Evolutionary conservation across 2,329 filamentous ascomycete genomes (phyloP).

Genomic region (Penicillium hesseltinei): DNA sequence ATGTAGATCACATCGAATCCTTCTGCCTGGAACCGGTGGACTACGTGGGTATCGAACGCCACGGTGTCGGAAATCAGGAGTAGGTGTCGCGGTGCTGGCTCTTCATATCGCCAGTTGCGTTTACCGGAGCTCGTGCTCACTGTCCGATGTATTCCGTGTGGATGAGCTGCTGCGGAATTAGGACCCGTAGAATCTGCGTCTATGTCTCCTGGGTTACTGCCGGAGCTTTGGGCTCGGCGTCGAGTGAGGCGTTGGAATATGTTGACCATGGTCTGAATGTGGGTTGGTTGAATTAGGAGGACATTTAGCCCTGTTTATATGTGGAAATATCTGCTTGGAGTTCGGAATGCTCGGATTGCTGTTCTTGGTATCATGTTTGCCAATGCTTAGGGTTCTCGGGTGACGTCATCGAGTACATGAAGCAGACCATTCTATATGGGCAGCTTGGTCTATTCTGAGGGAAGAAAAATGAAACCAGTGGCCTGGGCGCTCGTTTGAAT

Average conservation of each 20-base stretch:
- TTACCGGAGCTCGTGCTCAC: constrained; percentile 17
- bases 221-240: constrained; percentile 16
- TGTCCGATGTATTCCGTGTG: constrained; percentile 12
- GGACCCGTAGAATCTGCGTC: background rate
- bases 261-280: constrained; percentile 19
- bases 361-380: constrained; percentile 10
- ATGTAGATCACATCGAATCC: constrained; percentile 59
- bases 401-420: constrained; percentile 1
- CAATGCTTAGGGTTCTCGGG: constrained; percentile 6
- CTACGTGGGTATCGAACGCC: constrained; percentile 53
- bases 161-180: background rate
- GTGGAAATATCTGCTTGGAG: no score
- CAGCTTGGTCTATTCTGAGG: no score
- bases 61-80: constrained; percentile 31
- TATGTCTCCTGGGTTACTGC: constrained; percentile 1
- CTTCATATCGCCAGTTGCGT: constrained; percentile 15
- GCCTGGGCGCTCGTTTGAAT: no score
- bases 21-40: constrained; percentile 56
- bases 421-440: no score
- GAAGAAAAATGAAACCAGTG: no score
- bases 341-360: background rate
- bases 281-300: background rate
- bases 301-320: background rate
- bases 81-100: constrained; percentile 26
- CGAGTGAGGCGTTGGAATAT: constrained; percentile 19